These are phyloP conservation scores for Cercophora newfieldiana DNA, from an alignment of 495 filamentous ascomycete genomes.

Conservation along the genomic window DNA sequence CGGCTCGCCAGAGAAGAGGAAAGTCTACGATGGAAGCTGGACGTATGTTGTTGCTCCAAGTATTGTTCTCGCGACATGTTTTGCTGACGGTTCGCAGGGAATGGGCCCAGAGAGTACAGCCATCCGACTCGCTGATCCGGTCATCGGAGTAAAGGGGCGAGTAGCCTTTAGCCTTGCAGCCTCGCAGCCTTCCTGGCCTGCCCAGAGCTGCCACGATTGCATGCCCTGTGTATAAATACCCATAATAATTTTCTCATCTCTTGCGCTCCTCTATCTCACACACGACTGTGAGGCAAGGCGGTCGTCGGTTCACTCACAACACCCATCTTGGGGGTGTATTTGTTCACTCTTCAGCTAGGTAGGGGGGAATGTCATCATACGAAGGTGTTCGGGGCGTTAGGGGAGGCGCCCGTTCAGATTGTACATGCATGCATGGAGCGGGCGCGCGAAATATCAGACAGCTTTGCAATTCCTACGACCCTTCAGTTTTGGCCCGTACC, in stretches of 20 bases:
- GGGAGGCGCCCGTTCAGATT: slow-evolving; percentile 17
- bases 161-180: neutral
- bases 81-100: slow-evolving; percentile 50
- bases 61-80: neutral
- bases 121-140: slow-evolving; percentile 43
- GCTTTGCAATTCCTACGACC: neutral
- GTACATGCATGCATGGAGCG: slow-evolving; percentile 20
- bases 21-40: slow-evolving; percentile 96
- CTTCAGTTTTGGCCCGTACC: too few relatives aligned
- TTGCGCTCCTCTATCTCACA: neutral
- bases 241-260: neutral
- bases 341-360: neutral
- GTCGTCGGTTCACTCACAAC: neutral
- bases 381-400: slow-evolving; percentile 17
- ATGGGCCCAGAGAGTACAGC: slow-evolving; percentile 65
- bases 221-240: neutral
- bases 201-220: neutral
- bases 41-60: slow-evolving; percentile 66
- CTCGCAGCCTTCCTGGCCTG: neutral
- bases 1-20: slow-evolving; percentile 64
- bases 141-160: slow-evolving; percentile 14
- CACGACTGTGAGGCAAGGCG: neutral
- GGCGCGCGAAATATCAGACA: neutral
- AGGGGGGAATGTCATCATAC: neutral
- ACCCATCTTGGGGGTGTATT: neutral